Conservation (phyloP, 2,329 filamentous ascomycete species). For the Hansfordia pulvinata region DNA sequence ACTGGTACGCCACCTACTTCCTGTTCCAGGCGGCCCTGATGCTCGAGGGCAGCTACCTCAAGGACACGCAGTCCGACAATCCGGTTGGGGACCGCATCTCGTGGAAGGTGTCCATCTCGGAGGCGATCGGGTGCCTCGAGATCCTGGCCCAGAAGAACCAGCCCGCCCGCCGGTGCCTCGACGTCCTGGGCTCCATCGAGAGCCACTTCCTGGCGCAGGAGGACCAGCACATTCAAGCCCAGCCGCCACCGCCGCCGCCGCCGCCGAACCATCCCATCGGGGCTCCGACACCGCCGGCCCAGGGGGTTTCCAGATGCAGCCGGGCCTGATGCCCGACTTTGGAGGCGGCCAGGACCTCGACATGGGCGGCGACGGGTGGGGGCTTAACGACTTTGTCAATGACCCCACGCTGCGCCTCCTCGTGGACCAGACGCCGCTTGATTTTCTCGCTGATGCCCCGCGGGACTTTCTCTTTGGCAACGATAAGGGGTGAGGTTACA, state of each 20-base stretch:
- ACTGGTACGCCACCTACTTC: constrained; percentile 29
- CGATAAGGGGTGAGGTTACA: too few species aligned
- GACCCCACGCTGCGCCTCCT: constrained; percentile 3
- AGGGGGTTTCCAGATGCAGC: too few species aligned
- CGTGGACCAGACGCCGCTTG: constrained; percentile 2
- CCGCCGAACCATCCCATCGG: too few species aligned
- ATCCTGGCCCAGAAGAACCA: constrained; percentile 2
- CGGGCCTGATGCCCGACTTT: too few species aligned
- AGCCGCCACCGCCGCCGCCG: too few species aligned
- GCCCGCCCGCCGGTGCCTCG: constrained; percentile 1
- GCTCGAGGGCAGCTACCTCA: constrained; percentile 11
- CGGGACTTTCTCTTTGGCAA: background rate
- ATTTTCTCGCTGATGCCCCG: background rate
- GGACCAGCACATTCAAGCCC: too few species aligned
- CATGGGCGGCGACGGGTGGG: background rate
- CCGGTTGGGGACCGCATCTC: background rate
- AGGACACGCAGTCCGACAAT: background rate
- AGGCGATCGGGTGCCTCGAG: constrained; percentile 1
- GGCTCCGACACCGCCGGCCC: too few species aligned
- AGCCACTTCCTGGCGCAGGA: too few species aligned
- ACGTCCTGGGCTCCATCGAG: constrained; percentile 1
- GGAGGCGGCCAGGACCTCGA: background rate
- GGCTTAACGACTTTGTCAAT: constrained; percentile 1
- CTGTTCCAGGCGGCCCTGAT: constrained; percentile 28
- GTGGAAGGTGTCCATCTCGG: constrained; percentile 1